Evolutionary conservation across 2,329 filamentous ascomycete species (phyloP), one percentile per base, ranked within the genome.

Genomic region (Cladosporium sp.): DNA sequence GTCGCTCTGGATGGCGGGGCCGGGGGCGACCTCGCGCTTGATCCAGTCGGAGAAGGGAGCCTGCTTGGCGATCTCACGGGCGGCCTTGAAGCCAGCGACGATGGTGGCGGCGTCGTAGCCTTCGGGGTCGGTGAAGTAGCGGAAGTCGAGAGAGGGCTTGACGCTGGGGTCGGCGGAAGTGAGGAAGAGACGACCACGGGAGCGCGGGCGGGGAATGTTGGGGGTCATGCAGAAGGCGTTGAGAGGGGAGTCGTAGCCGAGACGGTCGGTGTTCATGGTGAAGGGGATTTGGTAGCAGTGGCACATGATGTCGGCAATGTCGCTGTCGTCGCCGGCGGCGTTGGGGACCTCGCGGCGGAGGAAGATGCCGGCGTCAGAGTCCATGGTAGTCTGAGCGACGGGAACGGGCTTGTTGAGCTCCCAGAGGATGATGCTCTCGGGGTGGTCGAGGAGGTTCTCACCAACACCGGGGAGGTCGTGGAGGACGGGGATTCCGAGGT

Each of bases 241-340:
- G 68, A 89, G 82, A 59, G 87, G 87, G 49, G 82, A 82, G 73
- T 88, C 87, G 77, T 89, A 96, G 71, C 92, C 92, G 12, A 97
- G 85, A 49, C 82, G 88, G 65, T 85, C 82, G 1, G 92, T 97
- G 85, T 96, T 96, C 72, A 93, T 87, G 69, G 89, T 91, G 81
- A 96, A 96, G 64, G 92, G 92, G 71, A 96, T 96, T 80, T 96
- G 93, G 83, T 96, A 96, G 86, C 92, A 96, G 82, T 96, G 92
- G 90, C 95, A 95, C 93, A 96, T 96, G 74, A 96, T 81, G 75
- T 97, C 93, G 69, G 90, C 91, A 65, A 91, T 89, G 68, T 90
- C 86, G 62, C 90, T 90, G 72, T 96, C 92, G 1, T 81, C 81
- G 65, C 86, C 86, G 3, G 84, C 86, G 2, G 92, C 90, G 74